Base-by-base conservation (phyloP, 441 rosid genomes). In the Adansonia madagascariensis region DNA sequence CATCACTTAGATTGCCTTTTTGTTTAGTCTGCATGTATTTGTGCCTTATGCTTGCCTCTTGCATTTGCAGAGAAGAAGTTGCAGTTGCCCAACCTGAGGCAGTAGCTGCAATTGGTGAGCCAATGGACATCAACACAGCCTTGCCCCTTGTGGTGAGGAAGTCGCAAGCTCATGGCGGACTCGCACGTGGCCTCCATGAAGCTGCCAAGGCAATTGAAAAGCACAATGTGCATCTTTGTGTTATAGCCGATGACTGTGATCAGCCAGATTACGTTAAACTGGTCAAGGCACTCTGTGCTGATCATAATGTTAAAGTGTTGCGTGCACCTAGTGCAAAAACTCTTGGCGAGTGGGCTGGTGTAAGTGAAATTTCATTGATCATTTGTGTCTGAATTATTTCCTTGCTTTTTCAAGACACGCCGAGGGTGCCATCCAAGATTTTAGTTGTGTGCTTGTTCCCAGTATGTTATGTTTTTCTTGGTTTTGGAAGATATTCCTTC, bases 331-430 rank as follows among this genome's bases (percentile, higher is more conserved):
- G 91, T 84, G 94, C 98, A 27, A 92, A 93, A 82, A 85, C 94
- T 57, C 98, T 93, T 0, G 99, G 99, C 46, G 98, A 95, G 80
- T 95, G 99, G 99, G 97, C 97, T 81, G 99, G 99, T 62, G 99
- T 95, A 85, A 88, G 97, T 91, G 20, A 60, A 59, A 10, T 20
- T 0, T 50, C 31, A 12, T n/a, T 3, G 8, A 15, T 60, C 7
- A 3, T 24, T 35, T 35, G 63, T 22, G 1, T 9, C 6, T 10
- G 1, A 27, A 24, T 55, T 39, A n/a, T 43, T 8, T 50, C 39
- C 39, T 41, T 6, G 15, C 9, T 6, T 46, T 46, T 4, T 60
- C 22, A 18, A 1, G 20, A n/a, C 20, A 10, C 24, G 47, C 1
- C 41, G 24, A 43, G 70, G 7, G n/a, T 44, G 15, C 47, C 17